Base-by-base conservation (phyloP, 805 yeast genomes). In the Saccharomycopsis schoenii region DNA sequence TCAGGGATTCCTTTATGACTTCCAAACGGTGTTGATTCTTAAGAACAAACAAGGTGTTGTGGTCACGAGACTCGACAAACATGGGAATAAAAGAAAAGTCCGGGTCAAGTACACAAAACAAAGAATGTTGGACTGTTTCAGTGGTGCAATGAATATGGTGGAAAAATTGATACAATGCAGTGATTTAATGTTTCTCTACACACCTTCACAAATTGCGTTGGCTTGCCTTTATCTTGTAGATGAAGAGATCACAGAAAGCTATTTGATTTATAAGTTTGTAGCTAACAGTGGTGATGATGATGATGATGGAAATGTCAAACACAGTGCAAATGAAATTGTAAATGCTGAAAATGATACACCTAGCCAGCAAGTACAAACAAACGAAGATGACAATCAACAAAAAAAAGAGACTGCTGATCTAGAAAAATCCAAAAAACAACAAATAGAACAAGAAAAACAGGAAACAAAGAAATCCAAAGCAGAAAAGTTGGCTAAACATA, bases 151-250 rank as follows among this genome's bases (percentile, higher is more conserved):
- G 68, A 74, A 75, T 52, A 89, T 96, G 11, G 82, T 86, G 66
- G 78, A 76, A 36, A 73, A 84, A 71, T 77, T 89, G 4, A 81
- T 83, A 55, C 88, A 84, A 29, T 80, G 89, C n/a, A 83, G 93
- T 19, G 97, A 94, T 69, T 92, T 82, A 2, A 76, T 80, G 9
- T 93, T 89, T 67, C 75, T 83, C 41, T 93, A 75, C 73, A 85
- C 98, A 0, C 99, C 99, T 0, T 97, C 98, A 0, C 99, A 94
- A 69, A 89, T 94, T 37, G 97, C 98, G 0, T 75, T 94, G 58
- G 94, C 97, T 0, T 89, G 94, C 15, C 77, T 92, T 69, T 82
- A 86, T 73, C 78, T 80, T 59, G 82, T 79, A 14, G 88, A 90
- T 71, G 83, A 79, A 64, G 81, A 79, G 25, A 73, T 88, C 43